These are phyloP conservation scores for Quillaja saponaria DNA, from an alignment of 306 rosid species.

Conservation along the genomic window DNA sequence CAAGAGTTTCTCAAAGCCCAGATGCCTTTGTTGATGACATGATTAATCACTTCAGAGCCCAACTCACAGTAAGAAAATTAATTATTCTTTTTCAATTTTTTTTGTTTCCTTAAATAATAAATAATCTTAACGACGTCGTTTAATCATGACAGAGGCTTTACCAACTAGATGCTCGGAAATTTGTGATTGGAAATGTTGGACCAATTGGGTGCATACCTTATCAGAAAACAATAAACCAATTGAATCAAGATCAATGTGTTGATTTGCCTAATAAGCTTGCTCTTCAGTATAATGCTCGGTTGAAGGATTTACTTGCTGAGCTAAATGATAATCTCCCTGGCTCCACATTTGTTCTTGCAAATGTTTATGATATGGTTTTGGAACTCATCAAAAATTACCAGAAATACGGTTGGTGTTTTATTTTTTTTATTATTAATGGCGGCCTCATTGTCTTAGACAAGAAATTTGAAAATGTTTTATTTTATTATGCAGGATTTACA, in stretches of 20 bases:
- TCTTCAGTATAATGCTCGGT: conserved; percentile 61
- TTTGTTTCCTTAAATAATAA: no score
- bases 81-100: no score
- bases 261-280: conserved; percentile 87
- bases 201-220: conserved; percentile 97
- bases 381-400: conserved; percentile 66
- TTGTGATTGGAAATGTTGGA: conserved; percentile 83
- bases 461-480: not conserved
- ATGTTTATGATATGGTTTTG: conserved; percentile 71
- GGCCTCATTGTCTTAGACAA: not conserved
- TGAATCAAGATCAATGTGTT: conserved; percentile 69
- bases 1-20: conserved; percentile 77
- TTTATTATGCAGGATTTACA: conserved; percentile 53
- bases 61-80: conserved; percentile 57
- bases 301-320: conserved; percentile 69
- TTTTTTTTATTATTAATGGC: no score
- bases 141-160: conserved; percentile 66
- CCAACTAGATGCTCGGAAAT: conserved; percentile 77
- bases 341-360: conserved; percentile 70
- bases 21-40: conserved; percentile 71
- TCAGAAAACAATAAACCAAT: conserved; percentile 78
- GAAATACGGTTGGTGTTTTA: conserved; percentile 51
- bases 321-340: conserved; percentile 75
- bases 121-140: no score
- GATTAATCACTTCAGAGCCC: conserved; percentile 65